Percentiles rank a stretch among this genome's conserved stretches.
Evolutionary conservation across 345 rosid species (phyloP).

Genomic region (Citrus glauca): DNA sequence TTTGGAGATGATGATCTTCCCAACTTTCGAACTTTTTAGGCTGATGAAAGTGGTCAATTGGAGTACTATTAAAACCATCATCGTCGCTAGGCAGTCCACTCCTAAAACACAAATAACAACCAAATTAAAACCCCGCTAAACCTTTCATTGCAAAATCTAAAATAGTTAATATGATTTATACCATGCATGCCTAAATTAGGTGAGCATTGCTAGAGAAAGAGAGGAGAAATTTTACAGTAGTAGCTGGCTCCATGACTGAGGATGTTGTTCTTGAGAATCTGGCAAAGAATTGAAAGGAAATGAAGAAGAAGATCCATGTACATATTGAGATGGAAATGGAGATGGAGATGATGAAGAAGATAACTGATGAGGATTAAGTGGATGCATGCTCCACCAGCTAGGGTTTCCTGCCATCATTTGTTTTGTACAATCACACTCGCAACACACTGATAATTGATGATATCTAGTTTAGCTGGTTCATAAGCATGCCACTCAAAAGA

Average conservation of each 20-base stretch:
- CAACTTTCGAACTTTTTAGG: slow-evolving; percentile 32
- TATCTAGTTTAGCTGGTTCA: slow-evolving; percentile 4
- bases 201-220: too few species aligned
- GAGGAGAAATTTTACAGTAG: slow-evolving; percentile 33
- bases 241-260: slow-evolving; percentile 61
- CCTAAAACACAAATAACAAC: slow-evolving; percentile 21
- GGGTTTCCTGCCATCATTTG: slow-evolving; percentile 76
- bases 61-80: slow-evolving; percentile 20
- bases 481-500: slow-evolving; percentile 1
- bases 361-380: slow-evolving; percentile 35
- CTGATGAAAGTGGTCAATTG: slow-evolving; percentile 21
- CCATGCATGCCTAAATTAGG: too few species aligned
- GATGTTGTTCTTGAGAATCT: slow-evolving; percentile 38
- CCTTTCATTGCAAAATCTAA: background rate
- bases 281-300: slow-evolving; percentile 31
- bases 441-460: too few species aligned
- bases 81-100: slow-evolving; percentile 36
- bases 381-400: slow-evolving; percentile 66
- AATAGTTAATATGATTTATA: background rate
- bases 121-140: background rate
- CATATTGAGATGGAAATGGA: slow-evolving; percentile 35
- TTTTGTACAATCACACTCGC: slow-evolving; percentile 13
- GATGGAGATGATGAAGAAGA: slow-evolving; percentile 33
- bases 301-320: slow-evolving; percentile 38
- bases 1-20: slow-evolving; percentile 27